phyloP scores from a whole-genome alignment of 129 eudicot species.

The Flaveria linearis region DNA sequence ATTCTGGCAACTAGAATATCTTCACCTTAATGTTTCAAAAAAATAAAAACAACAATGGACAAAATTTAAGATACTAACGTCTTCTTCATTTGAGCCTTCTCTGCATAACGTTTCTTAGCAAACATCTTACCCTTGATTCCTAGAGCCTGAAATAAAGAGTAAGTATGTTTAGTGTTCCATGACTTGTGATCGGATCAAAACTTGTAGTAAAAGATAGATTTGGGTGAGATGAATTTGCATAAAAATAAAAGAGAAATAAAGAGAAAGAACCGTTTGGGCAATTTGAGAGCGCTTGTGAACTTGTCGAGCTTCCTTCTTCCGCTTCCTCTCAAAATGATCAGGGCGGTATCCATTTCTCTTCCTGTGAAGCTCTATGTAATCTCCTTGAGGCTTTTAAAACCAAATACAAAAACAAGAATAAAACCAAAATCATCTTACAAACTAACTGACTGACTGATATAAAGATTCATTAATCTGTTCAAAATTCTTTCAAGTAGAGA shows the following conservation, averaged over 20 bases:
- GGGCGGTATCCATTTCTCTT: constrained; percentile 86
- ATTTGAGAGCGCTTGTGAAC: constrained; percentile 74
- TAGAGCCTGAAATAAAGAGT: constrained; percentile 49
- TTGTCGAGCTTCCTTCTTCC: constrained; percentile 98
- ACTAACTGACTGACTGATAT: too few relatives aligned
- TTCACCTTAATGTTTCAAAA: too few relatives aligned
- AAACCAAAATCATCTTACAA: neutral
- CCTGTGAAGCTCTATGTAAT: constrained; percentile 83
- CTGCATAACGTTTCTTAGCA: constrained; percentile 74
- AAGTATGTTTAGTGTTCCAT: too few relatives aligned
- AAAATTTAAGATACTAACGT: constrained; percentile 51
- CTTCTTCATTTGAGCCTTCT: constrained; percentile 93
- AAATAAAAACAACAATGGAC: neutral
- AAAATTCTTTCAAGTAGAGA: too few relatives aligned
- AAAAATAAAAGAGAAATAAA: neutral
- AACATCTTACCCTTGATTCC: constrained; percentile 96
- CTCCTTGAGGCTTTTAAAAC: constrained; percentile 85
- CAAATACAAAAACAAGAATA: neutral
- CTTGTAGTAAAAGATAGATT: neutral
- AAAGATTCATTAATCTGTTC: too few relatives aligned
- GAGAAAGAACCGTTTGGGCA: constrained; percentile 58
- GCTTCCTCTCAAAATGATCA: constrained; percentile 88
- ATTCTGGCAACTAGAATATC: neutral
- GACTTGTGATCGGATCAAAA: too few relatives aligned
- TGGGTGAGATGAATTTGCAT: neutral